Evolutionary conservation across 2,329 filamentous ascomycete species (phyloP).

Genomic region (Chrysosporium keratinophilum): DNA sequence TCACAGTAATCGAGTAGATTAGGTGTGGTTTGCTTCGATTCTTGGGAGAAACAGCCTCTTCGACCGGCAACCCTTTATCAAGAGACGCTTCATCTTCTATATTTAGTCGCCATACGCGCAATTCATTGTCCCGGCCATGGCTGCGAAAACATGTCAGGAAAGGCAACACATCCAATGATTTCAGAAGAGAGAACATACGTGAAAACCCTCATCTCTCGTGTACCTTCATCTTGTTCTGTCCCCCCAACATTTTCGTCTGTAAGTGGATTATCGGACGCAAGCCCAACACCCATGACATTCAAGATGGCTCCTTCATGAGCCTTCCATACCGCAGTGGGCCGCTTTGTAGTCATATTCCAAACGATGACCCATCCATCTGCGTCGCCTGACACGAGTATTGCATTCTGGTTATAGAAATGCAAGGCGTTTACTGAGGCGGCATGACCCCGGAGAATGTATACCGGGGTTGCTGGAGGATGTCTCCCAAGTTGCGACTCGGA

Average conservation of each 20-base stretch:
- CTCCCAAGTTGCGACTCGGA: not conserved
- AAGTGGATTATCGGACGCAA: constrained; percentile 6
- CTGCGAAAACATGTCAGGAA: constrained; percentile 38
- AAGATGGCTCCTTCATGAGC: constrained; percentile 71
- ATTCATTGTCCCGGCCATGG: constrained; percentile 79
- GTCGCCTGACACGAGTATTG: constrained; percentile 73
- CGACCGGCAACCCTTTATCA: constrained; percentile 61
- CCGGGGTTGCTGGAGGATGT: constrained; percentile 45
- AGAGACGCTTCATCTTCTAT: constrained; percentile 49
- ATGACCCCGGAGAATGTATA: constrained; percentile 76
- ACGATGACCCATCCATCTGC: constrained; percentile 79
- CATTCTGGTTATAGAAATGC: constrained; percentile 61
- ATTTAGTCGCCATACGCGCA: constrained; percentile 72
- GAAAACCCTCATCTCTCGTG: constrained; percentile 54
- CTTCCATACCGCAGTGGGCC: constrained; percentile 74
- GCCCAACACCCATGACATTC: constrained; percentile 59
- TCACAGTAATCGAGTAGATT: constrained; percentile 72
- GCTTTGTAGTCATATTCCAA: constrained; percentile 75
- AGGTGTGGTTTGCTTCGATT: constrained; percentile 63
- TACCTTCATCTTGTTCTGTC: not conserved
- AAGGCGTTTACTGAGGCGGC: constrained; percentile 67
- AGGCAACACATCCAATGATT: not conserved
- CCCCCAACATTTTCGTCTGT: not conserved
- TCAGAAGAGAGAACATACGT: constrained; percentile 51
- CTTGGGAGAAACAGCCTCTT: constrained; percentile 37